Evolutionary conservation across 2,329 filamentous ascomycete species (phyloP), one percentile per base, ranked within the genome.

Genomic region (Colletotrichum limetticola): DNA sequence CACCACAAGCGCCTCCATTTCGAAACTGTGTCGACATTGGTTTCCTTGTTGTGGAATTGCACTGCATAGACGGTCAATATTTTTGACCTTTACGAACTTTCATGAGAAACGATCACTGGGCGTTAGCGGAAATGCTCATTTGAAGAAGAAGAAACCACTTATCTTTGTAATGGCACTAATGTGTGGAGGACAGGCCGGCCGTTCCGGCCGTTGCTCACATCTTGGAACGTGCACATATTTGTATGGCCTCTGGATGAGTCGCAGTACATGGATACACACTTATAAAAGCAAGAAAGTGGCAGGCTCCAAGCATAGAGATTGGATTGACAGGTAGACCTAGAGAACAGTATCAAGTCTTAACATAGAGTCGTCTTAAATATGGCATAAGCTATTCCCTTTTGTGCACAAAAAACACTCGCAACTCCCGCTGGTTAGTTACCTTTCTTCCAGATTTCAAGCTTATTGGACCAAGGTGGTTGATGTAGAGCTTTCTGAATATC

Each of bases 31-130:
- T 52, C 28, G 37, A 49, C 4, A 58, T 42, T 32, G 52, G 35
- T 55, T 59, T 24, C 32, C 35, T 57, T 63, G 56, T n/a, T 22
- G 24, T 24, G 12, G 46, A 7, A 72, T 49, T 72, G 52, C 71
- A 58, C 62, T 62, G 68, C 71, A 72, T 72, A 62, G 56, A 61
- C 62, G 58, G 73, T 58, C 32, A 65, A 42, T n/a, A 16, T 42
- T 4, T 62, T 42, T n/a, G 58, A 52, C 32, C 66, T 63, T 63
- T 28, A 74, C 66, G 71, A 74, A 68, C 26, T 56, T 62, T 37
- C 66, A 74, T 74, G 73, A 74, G 60, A 55, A 56, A 74, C 42
- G 62, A 71, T 72, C 53, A 74, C 66, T 57, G 70, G 71, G 73
- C 73, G 71, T 74, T 74, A 22, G 71, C 14, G 16, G 30, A 37